phyloP scores from a whole-genome alignment of 495 filamentous ascomycete species.

The Penicillium antarcticum region DNA sequence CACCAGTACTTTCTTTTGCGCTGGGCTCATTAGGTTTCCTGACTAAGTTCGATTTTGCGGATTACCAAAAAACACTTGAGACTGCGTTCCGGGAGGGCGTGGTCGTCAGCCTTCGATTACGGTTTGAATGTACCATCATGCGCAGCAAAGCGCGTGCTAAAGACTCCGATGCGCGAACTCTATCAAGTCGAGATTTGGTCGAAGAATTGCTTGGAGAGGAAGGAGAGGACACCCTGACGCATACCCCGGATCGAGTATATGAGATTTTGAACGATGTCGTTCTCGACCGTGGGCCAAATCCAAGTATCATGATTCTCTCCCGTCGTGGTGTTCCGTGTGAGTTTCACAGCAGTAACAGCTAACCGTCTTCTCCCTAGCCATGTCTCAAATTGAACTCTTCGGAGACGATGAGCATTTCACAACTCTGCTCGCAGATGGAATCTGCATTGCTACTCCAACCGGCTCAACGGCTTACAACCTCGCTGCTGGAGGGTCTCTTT shows the following conservation, averaged over 20 bases:
- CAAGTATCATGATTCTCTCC: constrained; percentile 52
- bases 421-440: constrained; percentile 78
- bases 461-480: constrained; percentile 97
- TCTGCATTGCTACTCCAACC: constrained; percentile 88
- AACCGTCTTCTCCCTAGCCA: constrained; percentile 50
- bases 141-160: constrained; percentile 54
- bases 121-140: constrained; percentile 96
- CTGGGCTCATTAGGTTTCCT: constrained; percentile 91
- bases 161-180: constrained; percentile 19
- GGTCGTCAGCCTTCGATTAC: constrained; percentile 77
- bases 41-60: constrained; percentile 89
- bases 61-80: constrained; percentile 66
- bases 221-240: constrained; percentile 73
- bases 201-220: constrained; percentile 87
- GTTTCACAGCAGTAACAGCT: constrained; percentile 12
- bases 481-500: constrained; percentile 89
- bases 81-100: constrained; percentile 79
- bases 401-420: constrained; percentile 96
- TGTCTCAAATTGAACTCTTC: constrained; percentile 86
- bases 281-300: constrained; percentile 86
- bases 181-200: constrained; percentile 63
- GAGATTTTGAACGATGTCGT: constrained; percentile 94
- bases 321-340: not conserved
- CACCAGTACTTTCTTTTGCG: constrained; percentile 87
- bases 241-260: constrained; percentile 73